Evolutionary conservation across 139 green algal species (phyloP), one percentile per base, ranked within the genome.

Genomic region (Medakamo hakoo): DNA sequence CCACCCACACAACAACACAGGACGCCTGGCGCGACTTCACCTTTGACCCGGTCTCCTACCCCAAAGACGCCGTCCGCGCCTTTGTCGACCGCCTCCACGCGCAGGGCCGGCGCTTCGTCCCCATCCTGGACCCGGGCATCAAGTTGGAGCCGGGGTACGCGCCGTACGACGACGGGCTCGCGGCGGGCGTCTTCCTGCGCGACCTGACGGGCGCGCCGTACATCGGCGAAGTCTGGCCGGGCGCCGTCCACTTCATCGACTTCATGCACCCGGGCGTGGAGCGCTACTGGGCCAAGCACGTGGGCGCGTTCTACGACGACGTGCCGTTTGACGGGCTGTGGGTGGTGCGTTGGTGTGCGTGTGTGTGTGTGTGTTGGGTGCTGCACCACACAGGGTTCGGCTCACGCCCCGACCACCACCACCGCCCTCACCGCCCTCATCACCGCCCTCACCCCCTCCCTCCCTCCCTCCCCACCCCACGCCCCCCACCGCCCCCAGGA

Each of bases 1-100:
- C n/a, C n/a, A n/a, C n/a, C n/a, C n/a, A n/a, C n/a, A n/a, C n/a
- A n/a, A n/a, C n/a, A n/a, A n/a, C n/a, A n/a, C n/a, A n/a, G n/a
- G n/a, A n/a, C 16, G 52, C 49, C 27, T 82, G 68, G 62, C 59
- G 71, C 16, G 83, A 88, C 64, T 90, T 90, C 76, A 90, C 77
- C 3, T 64, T 85, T 26, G 67, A 90, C 56, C 52, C 58, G 0
- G 27, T 62, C 1, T 61, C 71, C 31, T 88, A 74, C 32, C 63
- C 78, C 1, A 18, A 21, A 24, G 4, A 27, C 4, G 58, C 25
- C 14, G 2, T 63, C 71, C 71, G 78, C 69, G 70, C 59, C 23
- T 79, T 87, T 74, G 71, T 88, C 57, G 32, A 64, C 16, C 26
- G 68, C 52, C 68, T 87, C 65, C 74, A 85, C 57, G 48, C 30